These are phyloP conservation scores for Marasmius oreades DNA, from an alignment of 1,284 basidiomycete genomes.

Conservation along the genomic window DNA sequence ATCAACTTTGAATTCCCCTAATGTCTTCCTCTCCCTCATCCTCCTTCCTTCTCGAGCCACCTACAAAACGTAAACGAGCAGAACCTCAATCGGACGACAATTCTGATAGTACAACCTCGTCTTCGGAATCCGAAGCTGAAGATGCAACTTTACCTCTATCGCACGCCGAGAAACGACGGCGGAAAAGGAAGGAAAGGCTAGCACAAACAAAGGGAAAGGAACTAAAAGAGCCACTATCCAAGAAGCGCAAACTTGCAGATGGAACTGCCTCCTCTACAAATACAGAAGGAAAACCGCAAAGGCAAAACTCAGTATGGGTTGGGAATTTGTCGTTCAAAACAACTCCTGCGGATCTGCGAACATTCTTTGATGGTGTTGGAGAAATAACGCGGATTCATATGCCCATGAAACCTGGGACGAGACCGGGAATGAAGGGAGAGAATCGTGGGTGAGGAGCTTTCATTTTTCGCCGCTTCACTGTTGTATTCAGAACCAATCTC, in stretches of 20 bases:
- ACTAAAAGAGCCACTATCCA: slow-evolving; percentile 23
- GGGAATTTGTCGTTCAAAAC: slow-evolving; percentile 95
- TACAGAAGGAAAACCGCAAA: slow-evolving; percentile 30
- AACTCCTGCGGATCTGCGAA: slow-evolving; percentile 63
- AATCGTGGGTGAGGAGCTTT: slow-evolving; percentile 59
- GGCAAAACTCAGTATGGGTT: slow-evolving; percentile 89
- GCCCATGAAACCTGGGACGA: slow-evolving; percentile 56
- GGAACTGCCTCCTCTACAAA: slow-evolving; percentile 27
- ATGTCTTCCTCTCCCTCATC: slow-evolving; percentile 1
- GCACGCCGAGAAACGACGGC: slow-evolving; percentile 65
- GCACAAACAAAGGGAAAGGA: slow-evolving; percentile 11
- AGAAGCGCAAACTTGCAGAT: slow-evolving; percentile 47
- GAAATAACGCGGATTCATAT: slow-evolving; percentile 74
- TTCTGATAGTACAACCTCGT: slow-evolving; percentile 15
- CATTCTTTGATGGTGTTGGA: slow-evolving; percentile 71
- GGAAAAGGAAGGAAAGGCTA: slow-evolving; percentile 44
- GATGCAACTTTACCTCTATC: slow-evolving; percentile 56
- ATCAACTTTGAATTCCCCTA: too few relatives aligned
- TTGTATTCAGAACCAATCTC: slow-evolving; percentile 1
- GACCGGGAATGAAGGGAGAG: slow-evolving; percentile 44
- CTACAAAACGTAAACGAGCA: slow-evolving; percentile 12
- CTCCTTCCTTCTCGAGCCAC: slow-evolving; percentile 6
- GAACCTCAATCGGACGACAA: slow-evolving; percentile 11
- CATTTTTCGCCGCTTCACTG: slow-evolving; percentile 5
- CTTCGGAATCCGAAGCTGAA: neutral